Conservation (phyloP, 768 basidiomycete genomes). For the Russula ochroleuca region DNA sequence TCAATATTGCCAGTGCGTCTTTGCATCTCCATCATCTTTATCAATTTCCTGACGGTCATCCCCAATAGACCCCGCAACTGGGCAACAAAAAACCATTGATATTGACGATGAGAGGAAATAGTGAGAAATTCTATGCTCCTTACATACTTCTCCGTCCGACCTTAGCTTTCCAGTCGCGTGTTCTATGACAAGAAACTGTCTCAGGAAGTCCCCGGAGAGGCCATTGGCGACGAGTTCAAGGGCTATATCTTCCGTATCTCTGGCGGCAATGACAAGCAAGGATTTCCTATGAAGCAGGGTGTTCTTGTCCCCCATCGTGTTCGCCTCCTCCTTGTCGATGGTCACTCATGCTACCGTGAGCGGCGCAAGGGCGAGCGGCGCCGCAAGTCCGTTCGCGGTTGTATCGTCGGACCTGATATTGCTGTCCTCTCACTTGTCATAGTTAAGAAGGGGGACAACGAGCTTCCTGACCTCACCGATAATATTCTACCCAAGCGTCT, state of each 20-base stretch:
- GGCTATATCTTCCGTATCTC: slow-evolving; percentile 97
- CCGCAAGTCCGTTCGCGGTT: slow-evolving; percentile 98
- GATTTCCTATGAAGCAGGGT: slow-evolving; percentile 99
- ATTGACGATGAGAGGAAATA: slow-evolving; percentile 86
- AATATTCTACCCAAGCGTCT: slow-evolving; percentile 89
- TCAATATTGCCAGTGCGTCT: slow-evolving; percentile 91
- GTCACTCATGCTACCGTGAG: slow-evolving; percentile 95
- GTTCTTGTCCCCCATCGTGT: slow-evolving; percentile 93
- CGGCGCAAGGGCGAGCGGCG: slow-evolving; percentile 94
- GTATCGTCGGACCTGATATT: slow-evolving; percentile 96
- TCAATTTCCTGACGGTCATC: background rate
- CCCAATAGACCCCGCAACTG: slow-evolving; percentile 83
- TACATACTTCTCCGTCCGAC: slow-evolving; percentile 6
- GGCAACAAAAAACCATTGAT: slow-evolving; percentile 94
- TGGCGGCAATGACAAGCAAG: slow-evolving; percentile 97
- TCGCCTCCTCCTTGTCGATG: slow-evolving; percentile 86
- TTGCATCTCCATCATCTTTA: background rate
- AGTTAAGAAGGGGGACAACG: slow-evolving; percentile 91
- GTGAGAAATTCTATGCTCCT: slow-evolving; percentile 40
- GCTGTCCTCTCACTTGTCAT: slow-evolving; percentile 90
- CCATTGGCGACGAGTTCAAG: slow-evolving; percentile 92
- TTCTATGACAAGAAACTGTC: slow-evolving; percentile 98
- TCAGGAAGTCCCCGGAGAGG: slow-evolving; percentile 89
- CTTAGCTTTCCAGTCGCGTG: slow-evolving; percentile 57
- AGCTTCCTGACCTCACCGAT: slow-evolving; percentile 91